A percentile compares a stretch with the other conserved stretches of the same genome.
phyloP scores from a whole-genome alignment of 179 eudicot species.

The Silene noctiflora region DNA sequence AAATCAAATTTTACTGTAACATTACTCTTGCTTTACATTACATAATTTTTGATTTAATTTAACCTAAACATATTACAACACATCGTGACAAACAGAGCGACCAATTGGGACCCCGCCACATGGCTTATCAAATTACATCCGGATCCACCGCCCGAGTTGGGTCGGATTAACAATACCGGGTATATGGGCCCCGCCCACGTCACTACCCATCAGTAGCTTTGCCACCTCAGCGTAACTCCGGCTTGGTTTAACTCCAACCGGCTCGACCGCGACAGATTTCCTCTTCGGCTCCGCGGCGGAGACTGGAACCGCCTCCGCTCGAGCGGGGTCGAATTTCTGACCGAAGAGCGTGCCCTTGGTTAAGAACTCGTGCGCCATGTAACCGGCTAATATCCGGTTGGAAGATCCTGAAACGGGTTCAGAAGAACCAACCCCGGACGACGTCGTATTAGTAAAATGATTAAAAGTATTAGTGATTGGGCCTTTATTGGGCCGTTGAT shows the following conservation, averaged over 20 bases:
- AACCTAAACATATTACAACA: not conserved
- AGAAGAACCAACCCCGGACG: slow-evolving; percentile 15
- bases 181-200: slow-evolving; percentile 70
- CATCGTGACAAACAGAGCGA: not conserved
- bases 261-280: not conserved
- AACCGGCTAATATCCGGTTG: slow-evolving; percentile 64
- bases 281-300: slow-evolving; percentile 31
- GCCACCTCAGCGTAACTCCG: slow-evolving; percentile 63
- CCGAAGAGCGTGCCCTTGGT: slow-evolving; percentile 64
- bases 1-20: not conserved
- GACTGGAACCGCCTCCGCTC: slow-evolving; percentile 39
- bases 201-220: slow-evolving; percentile 40
- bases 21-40: not conserved
- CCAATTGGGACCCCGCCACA: not conserved
- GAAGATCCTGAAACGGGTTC: slow-evolving; percentile 19
- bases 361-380: slow-evolving; percentile 70
- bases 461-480: not conserved
- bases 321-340: slow-evolving; percentile 60
- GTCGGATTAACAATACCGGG: slow-evolving; percentile 73
- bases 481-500: not conserved
- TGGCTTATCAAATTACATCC: slow-evolving; percentile 34
- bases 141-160: slow-evolving; percentile 67
- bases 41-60: not conserved
- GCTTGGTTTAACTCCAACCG: slow-evolving; percentile 20
- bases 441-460: slow-evolving; percentile 15